Conservation (phyloP, 1,284 basidiomycete genomes). For the Ustanciosporium gigantosporum region DNA sequence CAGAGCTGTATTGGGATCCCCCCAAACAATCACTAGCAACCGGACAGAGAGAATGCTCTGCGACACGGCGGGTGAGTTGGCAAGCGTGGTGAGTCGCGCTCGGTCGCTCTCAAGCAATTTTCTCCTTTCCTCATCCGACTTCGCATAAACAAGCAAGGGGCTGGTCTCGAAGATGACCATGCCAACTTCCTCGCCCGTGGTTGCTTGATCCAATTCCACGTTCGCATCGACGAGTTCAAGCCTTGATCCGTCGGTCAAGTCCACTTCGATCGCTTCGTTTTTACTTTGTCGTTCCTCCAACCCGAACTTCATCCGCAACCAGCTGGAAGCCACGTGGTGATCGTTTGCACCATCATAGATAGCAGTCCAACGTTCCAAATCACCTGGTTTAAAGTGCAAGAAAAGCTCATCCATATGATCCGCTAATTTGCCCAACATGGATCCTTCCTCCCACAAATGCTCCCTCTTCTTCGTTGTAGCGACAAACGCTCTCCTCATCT, state of each 20-base stretch:
- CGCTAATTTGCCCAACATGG: conserved; percentile 19
- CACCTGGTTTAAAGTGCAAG: conserved; percentile 17
- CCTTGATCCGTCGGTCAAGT: conserved; percentile 25
- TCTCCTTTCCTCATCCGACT: conserved; percentile 3
- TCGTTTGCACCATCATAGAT: conserved; percentile 18
- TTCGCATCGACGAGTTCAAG: conserved; percentile 16
- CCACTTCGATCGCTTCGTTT: conserved; percentile 6
- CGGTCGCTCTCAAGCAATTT: conserved; percentile 6
- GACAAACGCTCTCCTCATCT: background rate
- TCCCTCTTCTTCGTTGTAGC: conserved; percentile 10
- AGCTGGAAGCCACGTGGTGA: conserved; percentile 31
- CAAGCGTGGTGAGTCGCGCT: conserved; percentile 10
- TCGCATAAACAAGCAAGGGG: conserved; percentile 5
- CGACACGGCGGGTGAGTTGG: conserved; percentile 3
- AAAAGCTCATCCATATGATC: conserved; percentile 29
- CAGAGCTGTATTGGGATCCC: background rate
- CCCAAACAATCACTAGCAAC: conserved; percentile 24
- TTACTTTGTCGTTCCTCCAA: background rate
- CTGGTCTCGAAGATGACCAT: conserved; percentile 35
- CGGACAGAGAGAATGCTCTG: conserved; percentile 14
- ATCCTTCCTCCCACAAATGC: conserved; percentile 25
- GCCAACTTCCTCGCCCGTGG: conserved; percentile 8
- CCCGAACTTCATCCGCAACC: conserved; percentile 40
- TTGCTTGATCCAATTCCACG: background rate
- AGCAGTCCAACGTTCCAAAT: conserved; percentile 13